Evolutionary conservation across 352 stramenopile genomes (phyloP), one percentile per base, ranked within the genome.

Genomic region (Phytophthora sojae): DNA sequence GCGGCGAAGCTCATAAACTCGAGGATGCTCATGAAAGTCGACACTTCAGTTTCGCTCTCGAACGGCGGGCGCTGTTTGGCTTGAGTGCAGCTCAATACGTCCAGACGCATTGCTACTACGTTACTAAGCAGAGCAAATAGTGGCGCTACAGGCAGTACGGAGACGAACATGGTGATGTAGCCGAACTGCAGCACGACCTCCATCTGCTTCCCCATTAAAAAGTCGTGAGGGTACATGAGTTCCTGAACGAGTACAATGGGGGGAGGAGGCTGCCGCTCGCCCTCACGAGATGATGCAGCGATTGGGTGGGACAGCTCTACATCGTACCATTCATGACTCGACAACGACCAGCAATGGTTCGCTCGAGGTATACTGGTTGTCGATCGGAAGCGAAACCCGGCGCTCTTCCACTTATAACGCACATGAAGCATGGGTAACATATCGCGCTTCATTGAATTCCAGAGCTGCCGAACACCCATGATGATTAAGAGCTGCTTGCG

Each of bases 141-240:
- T 17, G 95, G 89, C 21, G 90, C 96, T 15, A 94, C 67, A 0
- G 95, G 95, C 60, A 98, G 92, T 45, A 97, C 96, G 0, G 88
- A 94, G 2, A 97, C 92, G 76, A 99, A 98, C 77, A 98, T 90
- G 35, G 94, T 98, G 45, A 98, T 87, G 75, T 98, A 98, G 49
- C 95, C 94, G 68, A 98, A 98, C 87, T 92, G 85, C n/a, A 95
- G 69, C 45, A 95, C 76, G 11, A 89, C 64, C 60, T 95, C 87
- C 80, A 93, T 92, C 42, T 95, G 85, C 64, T 95, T 95, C 59
- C 75, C 77, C 79, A 95, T 77, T 37, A 95, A 58, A 23, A 92
- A 88, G 55, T 91, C 80, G 17, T 81, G 83, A 11, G 83, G 79
- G 54, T 88, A 71, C 87, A 94, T 93, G 50, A 92, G 75, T 50